Percentiles rank a stretch among this genome's conserved stretches.
Evolutionary conservation across 805 yeast genomes (phyloP).

Genomic region (Candida koratica): DNA sequence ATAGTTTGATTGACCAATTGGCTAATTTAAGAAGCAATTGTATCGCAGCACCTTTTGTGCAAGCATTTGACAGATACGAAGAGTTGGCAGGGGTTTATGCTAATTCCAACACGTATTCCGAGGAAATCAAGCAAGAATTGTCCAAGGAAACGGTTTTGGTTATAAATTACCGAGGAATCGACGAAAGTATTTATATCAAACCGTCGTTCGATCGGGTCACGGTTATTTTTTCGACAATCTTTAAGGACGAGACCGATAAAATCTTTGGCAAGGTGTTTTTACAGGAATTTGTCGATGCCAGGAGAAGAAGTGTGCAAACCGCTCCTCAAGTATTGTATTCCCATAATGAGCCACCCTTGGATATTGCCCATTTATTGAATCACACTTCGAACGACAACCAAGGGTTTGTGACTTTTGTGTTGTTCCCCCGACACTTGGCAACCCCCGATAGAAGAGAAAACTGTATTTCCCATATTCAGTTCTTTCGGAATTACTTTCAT

Average conservation of each 20-base stretch:
- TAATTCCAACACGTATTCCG: constrained; percentile 41
- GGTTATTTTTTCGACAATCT: constrained; percentile 88
- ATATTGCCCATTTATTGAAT: constrained; percentile 39
- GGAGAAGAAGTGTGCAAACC: constrained; percentile 91
- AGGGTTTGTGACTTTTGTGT: constrained; percentile 61
- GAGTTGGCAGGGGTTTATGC: constrained; percentile 50
- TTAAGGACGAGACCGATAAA: constrained; percentile 95
- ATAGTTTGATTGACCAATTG: constrained; percentile 55
- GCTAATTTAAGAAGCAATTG: constrained; percentile 79
- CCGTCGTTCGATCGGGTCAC: constrained; percentile 96
- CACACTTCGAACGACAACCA: constrained; percentile 37
- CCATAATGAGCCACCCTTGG: constrained; percentile 89
- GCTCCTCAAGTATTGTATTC: constrained; percentile 97
- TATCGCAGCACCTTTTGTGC: constrained; percentile 88
- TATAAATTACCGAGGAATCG: constrained; percentile 78
- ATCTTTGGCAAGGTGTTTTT: constrained; percentile 83
- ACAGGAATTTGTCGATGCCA: constrained; percentile 93
- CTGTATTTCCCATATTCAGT: constrained; percentile 85
- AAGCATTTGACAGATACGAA: constrained; percentile 79
- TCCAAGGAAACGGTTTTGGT: constrained; percentile 57
- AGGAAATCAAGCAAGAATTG: constrained; percentile 41
- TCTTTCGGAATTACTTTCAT: constrained; percentile 95
- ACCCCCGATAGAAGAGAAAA: constrained; percentile 68
- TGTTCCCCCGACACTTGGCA: constrained; percentile 75
- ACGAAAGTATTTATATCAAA: constrained; percentile 83